Base-by-base conservation (phyloP, 192 early-diverging fungal genomes). In the Coemansia sp. region DNA sequence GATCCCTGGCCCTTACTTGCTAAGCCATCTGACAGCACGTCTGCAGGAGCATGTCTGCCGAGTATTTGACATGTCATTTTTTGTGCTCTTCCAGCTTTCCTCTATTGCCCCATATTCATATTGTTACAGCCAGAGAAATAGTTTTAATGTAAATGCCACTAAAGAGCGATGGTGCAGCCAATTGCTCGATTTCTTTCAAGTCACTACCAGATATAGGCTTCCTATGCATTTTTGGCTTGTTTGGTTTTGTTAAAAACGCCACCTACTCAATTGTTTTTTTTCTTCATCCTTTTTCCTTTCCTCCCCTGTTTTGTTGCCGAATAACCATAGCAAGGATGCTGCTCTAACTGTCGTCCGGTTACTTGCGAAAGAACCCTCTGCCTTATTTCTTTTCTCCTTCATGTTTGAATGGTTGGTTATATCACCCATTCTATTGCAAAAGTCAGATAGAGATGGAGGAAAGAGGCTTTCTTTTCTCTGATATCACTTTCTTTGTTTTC, bases 1-100 rank as follows among this genome's bases (percentile, higher is more conserved):
- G n/a, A 52, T 64, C 44, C 8, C 19, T 53, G 63, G 12, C 11
- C 38, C 16, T 6, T 18, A 41, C 57, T 18, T 56, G 56, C 56
- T 56, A 59, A 59, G 57, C 57, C 57, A 59, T 59, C 16, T 16
- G 40, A 7, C 37, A 59, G 8, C 32, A 42, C 13, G 52, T 9
- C 44, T 45, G 44, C 7, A 45, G 13, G 44, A 45, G 44, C 44
- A 45, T 54, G 15, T 12, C 23, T 54, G 23, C 15, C 23, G 9
- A 26, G 19, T 26, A 26, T 54, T 54, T 26, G 32, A 32, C 32
- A 32, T 32, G 32, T 4, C 32, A 32, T 32, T 4, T 32, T 32
- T 32, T 32, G 1, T 32, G 32, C 32, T 32, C 32, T 32, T 32
- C 32, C 32, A 32, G 32, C 32, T 1, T 32, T 32, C 32, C 32